Conservation (phyloP, 108 stramenopile species). For the Discostella pseudostelligera region DNA sequence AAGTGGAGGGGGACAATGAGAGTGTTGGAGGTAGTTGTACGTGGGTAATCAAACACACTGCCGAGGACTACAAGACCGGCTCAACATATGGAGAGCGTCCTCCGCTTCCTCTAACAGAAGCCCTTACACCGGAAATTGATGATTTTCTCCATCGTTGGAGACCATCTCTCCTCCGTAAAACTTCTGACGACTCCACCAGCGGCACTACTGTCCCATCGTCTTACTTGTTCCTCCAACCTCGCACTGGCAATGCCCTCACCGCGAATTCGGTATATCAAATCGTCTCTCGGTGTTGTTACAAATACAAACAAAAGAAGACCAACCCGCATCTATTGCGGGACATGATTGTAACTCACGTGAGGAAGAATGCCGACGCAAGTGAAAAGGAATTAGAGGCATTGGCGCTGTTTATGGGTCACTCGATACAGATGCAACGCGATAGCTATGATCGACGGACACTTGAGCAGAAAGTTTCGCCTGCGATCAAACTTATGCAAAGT, state of each 20-base stretch:
- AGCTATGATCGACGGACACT: slow-evolving; percentile 84
- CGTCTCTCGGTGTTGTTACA: slow-evolving; percentile 70
- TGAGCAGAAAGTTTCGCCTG: slow-evolving; percentile 78
- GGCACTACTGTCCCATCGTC: slow-evolving; percentile 5
- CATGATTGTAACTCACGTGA: slow-evolving; percentile 85
- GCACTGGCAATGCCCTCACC: slow-evolving; percentile 78
- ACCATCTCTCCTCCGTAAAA: slow-evolving; percentile 49
- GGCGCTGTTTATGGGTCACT: slow-evolving; percentile 87
- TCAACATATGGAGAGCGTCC: slow-evolving; percentile 82
- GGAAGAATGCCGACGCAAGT: slow-evolving; percentile 71
- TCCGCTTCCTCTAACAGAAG: slow-evolving; percentile 54
- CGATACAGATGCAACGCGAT: slow-evolving; percentile 79
- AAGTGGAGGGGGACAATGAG: slow-evolving; percentile 20
- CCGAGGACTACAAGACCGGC: slow-evolving; percentile 84
- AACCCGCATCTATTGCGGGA: slow-evolving; percentile 83
- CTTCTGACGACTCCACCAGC: slow-evolving; percentile 16
- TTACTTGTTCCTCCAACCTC: slow-evolving; percentile 64
- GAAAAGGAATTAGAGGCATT: slow-evolving; percentile 85
- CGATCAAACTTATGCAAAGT: slow-evolving; percentile 62
- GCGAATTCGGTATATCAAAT: slow-evolving; percentile 70
- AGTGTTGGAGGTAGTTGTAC: slow-evolving; percentile 3
- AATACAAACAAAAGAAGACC: slow-evolving; percentile 74
- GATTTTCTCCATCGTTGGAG: slow-evolving; percentile 75
- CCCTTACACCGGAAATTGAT: slow-evolving; percentile 69
- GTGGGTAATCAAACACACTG: slow-evolving; percentile 72